phyloP scores from a whole-genome alignment of 2,329 filamentous ascomycete species.

The Apiospora phragmitis region DNA sequence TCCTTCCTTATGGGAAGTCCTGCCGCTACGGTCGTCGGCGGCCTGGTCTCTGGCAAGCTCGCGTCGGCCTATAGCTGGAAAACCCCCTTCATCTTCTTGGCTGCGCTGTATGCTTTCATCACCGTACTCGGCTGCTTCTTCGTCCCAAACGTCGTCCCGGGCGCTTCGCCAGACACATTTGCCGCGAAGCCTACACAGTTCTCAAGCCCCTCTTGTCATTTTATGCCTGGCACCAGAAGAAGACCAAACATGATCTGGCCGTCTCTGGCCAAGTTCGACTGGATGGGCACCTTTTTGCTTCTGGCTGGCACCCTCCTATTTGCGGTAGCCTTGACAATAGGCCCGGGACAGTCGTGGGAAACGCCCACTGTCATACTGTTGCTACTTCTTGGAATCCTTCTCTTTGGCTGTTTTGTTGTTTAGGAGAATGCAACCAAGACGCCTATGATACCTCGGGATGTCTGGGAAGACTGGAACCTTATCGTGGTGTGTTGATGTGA shows the following conservation, averaged over 20 bases:
- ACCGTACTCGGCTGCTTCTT: constrained; percentile 27
- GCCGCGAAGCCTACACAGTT: not conserved
- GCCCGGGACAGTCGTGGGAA: constrained; percentile 34
- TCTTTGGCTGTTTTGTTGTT: constrained; percentile 31
- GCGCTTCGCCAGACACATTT: not conserved
- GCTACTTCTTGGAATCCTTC: constrained; percentile 30
- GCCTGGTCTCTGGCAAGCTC: constrained; percentile 33
- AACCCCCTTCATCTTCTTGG: constrained; percentile 32
- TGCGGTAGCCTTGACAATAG: constrained; percentile 32
- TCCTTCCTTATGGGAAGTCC: constrained; percentile 35
- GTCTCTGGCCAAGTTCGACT: constrained; percentile 29
- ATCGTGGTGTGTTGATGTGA: constrained; percentile 24
- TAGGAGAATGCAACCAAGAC: constrained; percentile 32
- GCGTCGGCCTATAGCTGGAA: constrained; percentile 30
- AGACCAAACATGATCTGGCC: constrained; percentile 8
- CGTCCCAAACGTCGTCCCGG: constrained; percentile 28
- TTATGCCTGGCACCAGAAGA: not conserved
- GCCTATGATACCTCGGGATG: constrained; percentile 33
- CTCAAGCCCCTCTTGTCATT: not conserved
- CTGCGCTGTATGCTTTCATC: constrained; percentile 28
- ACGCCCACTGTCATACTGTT: constrained; percentile 34
- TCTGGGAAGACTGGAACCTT: constrained; percentile 30
- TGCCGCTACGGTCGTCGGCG: constrained; percentile 33
- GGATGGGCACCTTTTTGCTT: constrained; percentile 30
- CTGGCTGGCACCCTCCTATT: constrained; percentile 31